Base-by-base conservation (phyloP, 2,329 filamentous ascomycete species). In the Ascocoryne sarcoides region DNA sequence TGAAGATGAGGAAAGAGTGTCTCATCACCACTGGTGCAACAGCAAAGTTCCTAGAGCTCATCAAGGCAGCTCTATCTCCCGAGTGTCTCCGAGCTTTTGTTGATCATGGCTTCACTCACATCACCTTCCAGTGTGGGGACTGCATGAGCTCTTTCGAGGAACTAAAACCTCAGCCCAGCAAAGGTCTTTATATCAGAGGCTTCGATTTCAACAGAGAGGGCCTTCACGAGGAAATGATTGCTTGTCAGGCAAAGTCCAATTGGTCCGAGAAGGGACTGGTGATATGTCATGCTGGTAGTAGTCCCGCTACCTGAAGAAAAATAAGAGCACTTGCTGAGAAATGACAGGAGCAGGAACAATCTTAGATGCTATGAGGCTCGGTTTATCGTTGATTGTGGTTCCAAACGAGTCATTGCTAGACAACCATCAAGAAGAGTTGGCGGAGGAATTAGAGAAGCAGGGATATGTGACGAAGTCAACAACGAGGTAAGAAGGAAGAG, bases 21-120 rank as follows among this genome's bases (percentile, higher is more conserved):
- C 84, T 98, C 50, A 82, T 95, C 40, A 96, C 92, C 0, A 83
- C 95, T 20, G 92, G 92, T 42, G 90, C 92, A 4, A 98, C 90
- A 0, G 88, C 89, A 12, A 76, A 82, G 15, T 98, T 98, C 63
- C 69, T 73, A 38, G 62, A 70, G 5, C 74, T 98, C 2, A 73
- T 95, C 41, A 64, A 71, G 32, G 75, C 81, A 21, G 74, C 82
- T 9, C 65, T 93, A 4, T 65, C 70, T 14, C 64, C 71, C 0
- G 52, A 61, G 0, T 89, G 92, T 56, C 68, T 93, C 46, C 51
- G 66, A 4, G 67, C 71, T 4, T 71, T 96, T 10, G 56, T 60
- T 9, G 55, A 64, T 2, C 61, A 72, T 9, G 70, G 71, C 32
- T 95, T 84, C 62, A 85, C 81, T 0, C 67, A 82, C 45, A 68